Conservation (phyloP, 176 grass and related monocot species). For the Phyllostachys edulis region DNA sequence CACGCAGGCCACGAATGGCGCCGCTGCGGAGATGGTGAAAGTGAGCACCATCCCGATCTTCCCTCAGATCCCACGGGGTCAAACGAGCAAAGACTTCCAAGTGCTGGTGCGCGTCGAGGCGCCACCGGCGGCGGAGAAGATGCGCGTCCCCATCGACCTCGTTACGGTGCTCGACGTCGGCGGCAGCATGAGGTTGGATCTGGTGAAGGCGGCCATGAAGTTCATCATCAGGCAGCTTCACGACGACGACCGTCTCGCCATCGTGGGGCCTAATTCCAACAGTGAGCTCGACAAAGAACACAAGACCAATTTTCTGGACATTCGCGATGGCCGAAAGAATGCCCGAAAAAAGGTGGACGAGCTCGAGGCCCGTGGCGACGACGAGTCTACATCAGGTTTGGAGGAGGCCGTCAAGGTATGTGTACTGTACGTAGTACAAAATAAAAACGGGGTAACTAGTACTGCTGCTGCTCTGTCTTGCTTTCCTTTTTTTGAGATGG, state of each 20-base stretch:
- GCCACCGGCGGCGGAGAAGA: background rate
- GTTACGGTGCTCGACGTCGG: background rate
- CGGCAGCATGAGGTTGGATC: background rate
- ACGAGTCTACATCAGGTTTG: background rate
- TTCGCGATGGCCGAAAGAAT: background rate
- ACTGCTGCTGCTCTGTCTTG: too few relatives aligned
- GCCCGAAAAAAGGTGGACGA: background rate
- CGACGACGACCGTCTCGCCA: background rate
- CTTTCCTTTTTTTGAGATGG: too few relatives aligned
- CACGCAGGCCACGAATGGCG: background rate
- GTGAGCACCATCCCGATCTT: background rate
- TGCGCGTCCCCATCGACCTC: background rate
- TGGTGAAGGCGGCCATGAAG: background rate
- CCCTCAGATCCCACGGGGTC: background rate
- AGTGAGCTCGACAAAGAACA: too few relatives aligned
- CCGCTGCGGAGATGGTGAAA: background rate
- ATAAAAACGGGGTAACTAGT: too few relatives aligned
- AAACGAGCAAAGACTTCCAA: background rate
- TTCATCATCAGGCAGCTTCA: background rate
- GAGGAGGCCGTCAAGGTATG: background rate
- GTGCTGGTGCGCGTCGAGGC: conserved; percentile 16
- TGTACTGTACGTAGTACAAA: too few relatives aligned
- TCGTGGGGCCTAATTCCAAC: background rate
- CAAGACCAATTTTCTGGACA: too few relatives aligned
- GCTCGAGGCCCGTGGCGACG: background rate